These are phyloP conservation scores for Ramichloridium luteum DNA, from an alignment of 2,329 filamentous ascomycete genomes.

Conservation along the genomic window DNA sequence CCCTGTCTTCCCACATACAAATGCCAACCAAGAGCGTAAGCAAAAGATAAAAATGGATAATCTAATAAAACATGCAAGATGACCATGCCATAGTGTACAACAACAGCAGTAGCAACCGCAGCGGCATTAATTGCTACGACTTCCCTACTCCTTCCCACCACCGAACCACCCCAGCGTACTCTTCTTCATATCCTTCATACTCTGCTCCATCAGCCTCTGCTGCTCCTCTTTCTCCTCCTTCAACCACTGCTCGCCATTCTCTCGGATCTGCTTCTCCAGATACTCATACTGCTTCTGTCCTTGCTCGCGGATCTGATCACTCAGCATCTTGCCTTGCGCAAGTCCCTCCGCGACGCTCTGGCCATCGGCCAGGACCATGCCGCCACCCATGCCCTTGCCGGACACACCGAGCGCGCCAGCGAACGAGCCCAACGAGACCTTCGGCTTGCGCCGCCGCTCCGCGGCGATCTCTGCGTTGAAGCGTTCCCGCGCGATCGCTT, in stretches of 20 bases:
- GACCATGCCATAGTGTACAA: too few species aligned
- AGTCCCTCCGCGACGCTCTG: slow-evolving; percentile 63
- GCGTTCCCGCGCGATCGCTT: slow-evolving; percentile 71
- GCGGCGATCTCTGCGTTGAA: slow-evolving; percentile 67
- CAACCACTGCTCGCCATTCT: slow-evolving; percentile 91
- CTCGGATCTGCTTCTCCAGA: slow-evolving; percentile 79
- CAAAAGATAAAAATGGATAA: too few species aligned
- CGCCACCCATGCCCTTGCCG: slow-evolving; percentile 47
- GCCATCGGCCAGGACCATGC: slow-evolving; percentile 38
- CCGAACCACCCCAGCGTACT: slow-evolving; percentile 51
- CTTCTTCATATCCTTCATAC: slow-evolving; percentile 83
- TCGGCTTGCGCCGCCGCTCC: slow-evolving; percentile 51
- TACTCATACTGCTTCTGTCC: slow-evolving; percentile 82
- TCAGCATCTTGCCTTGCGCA: slow-evolving; percentile 90
- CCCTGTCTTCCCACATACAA: too few species aligned
- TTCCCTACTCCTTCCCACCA: slow-evolving; percentile 19
- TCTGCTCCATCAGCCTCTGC: slow-evolving; percentile 81
- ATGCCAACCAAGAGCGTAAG: too few species aligned
- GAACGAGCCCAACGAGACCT: slow-evolving; percentile 48
- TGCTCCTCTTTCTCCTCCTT: slow-evolving; percentile 82
- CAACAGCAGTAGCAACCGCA: too few species aligned
- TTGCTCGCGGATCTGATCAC: slow-evolving; percentile 83
- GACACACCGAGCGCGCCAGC: slow-evolving; percentile 64
- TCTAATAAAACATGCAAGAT: too few species aligned
- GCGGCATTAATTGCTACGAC: too few species aligned